Evolutionary conservation across 805 yeast genomes (phyloP).

Genomic region (Yamadazyma olivae): DNA sequence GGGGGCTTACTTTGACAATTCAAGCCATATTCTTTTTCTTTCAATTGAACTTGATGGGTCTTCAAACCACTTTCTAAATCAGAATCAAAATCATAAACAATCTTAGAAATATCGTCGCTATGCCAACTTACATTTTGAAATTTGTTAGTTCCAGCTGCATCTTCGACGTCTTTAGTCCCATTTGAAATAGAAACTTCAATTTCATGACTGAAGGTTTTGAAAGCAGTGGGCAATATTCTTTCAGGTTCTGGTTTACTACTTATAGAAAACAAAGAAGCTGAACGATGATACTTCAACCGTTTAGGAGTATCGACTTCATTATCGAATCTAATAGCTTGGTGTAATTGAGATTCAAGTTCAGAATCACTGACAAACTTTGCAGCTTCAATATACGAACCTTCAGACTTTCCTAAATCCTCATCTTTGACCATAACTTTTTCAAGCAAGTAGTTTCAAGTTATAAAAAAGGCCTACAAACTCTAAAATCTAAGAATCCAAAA

Average conservation of each 20-base stretch:
- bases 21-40: slow-evolving; percentile 24
- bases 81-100: slow-evolving; percentile 21
- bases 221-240: slow-evolving; percentile 32
- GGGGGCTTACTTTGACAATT: slow-evolving; percentile 40
- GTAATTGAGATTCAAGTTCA: not conserved
- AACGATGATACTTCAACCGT: no score
- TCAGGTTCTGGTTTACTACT: slow-evolving; percentile 7
- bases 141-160: slow-evolving; percentile 13
- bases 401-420: no score
- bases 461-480: no score
- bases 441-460: no score
- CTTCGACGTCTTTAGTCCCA: not conserved
- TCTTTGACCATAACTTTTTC: no score
- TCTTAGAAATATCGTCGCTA: slow-evolving; percentile 18
- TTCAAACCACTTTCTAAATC: slow-evolving; percentile 21
- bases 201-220: slow-evolving; percentile 35
- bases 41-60: slow-evolving; percentile 9
- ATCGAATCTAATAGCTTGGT: no score
- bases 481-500: no score
- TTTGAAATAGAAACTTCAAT: slow-evolving; percentile 10
- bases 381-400: no score
- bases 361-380: not conserved
- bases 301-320: no score
- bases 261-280: slow-evolving; percentile 6
- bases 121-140: slow-evolving; percentile 29